Evolutionary conservation across 192 early-diverging fungal genomes (phyloP), one percentile per base, ranked within the genome.

Genomic region (Backusella circina): DNA sequence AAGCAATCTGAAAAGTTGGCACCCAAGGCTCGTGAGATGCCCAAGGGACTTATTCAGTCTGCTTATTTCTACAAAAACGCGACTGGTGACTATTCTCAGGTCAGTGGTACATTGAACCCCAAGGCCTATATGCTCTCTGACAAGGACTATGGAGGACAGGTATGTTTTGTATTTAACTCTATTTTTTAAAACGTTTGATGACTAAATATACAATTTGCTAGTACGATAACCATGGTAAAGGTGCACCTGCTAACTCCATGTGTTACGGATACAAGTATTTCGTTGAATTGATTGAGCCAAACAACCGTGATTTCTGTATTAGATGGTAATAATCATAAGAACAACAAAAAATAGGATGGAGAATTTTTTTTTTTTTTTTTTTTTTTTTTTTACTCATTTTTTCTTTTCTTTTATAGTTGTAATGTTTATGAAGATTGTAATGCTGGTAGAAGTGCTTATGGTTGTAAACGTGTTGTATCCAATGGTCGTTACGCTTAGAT

Each of bases 391-490:
- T 47, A 47, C 44, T 47, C 3, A 23, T 2, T 15, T 51, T 51
- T 51, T 10, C 15, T 10, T 9, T 4, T 23, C 6, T 61, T 61
- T 61, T 2, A 16, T 66, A 66, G 84, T 70, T 88, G 86, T 36
- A 72, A 75, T 23, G 31, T 69, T 16, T 80, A 81, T 51, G 26
- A 39, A 26, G 81, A 86, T 28, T 88, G 86, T 44, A 77, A 83
- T 64, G 84, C 84, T 5, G 75, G 80, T 10, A 81, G 81, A 66
- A 82, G 79, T 66, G 77, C 75, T 8, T 77, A 79, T 65, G 86
- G 86, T 5, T 88, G 86, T 80, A 84, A 88, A 74, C 84, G 89
- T 83, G 87, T 90, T 84, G 87, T 91, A 80, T 85, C 85, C 75
- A 84, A 82, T 79, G 85, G 89, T 76, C 36, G 39, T 26, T 72